These are phyloP conservation scores for Uronychia binucleata DNA, from an alignment of 73 alveolate genomes.

Conservation along the genomic window DNA sequence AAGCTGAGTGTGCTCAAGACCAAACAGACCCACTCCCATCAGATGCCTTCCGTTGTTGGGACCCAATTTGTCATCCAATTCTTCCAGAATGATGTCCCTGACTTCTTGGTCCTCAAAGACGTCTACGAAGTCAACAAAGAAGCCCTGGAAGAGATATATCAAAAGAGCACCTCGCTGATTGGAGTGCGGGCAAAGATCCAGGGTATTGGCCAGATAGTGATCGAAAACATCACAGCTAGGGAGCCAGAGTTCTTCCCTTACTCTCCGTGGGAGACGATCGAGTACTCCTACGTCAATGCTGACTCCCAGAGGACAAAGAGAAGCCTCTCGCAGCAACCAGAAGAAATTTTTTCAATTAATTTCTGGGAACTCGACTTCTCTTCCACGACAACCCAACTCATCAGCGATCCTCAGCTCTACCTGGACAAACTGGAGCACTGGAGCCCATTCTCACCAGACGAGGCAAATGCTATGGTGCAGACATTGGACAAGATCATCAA, in stretches of 20 bases:
- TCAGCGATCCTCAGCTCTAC: constrained; percentile 1
- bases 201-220: neutral
- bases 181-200: constrained; percentile 1
- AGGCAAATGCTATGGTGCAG: constrained; percentile 8
- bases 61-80: neutral
- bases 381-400: neutral
- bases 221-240: constrained; percentile 4
- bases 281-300: constrained; percentile 6
- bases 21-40: neutral
- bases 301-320: constrained; percentile 8
- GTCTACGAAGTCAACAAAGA: constrained; percentile 11
- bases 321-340: constrained; percentile 31
- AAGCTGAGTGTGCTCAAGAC: constrained; percentile 12
- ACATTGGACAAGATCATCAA: neutral
- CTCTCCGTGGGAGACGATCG: constrained; percentile 33
- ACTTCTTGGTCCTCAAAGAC: constrained; percentile 18
- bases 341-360: constrained; percentile 11
- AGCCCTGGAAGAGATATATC: neutral
- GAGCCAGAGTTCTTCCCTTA: neutral
- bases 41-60: neutral
- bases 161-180: neutral
- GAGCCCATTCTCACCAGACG: constrained; percentile 9
- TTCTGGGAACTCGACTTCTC: constrained; percentile 32
- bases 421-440: neutral
- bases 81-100: constrained; percentile 40